Conservation (phyloP, 805 yeast species). For the Myxozyma melibiosi region DNA sequence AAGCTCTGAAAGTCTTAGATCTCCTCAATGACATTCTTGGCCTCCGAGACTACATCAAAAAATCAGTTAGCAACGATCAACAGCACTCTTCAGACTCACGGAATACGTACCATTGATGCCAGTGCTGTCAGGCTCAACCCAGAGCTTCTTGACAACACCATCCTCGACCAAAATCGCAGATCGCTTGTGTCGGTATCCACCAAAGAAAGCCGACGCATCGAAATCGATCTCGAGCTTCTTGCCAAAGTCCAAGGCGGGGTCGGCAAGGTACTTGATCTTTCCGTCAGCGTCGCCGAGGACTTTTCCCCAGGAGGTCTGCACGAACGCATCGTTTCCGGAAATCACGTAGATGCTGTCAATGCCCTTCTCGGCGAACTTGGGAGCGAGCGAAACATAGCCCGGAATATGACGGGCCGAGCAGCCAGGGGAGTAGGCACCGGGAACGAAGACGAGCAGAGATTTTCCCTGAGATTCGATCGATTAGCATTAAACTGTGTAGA, state of each 20-base stretch:
- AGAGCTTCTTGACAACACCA: constrained; percentile 66
- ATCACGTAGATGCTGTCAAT: constrained; percentile 62
- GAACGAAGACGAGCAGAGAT: constrained; percentile 60
- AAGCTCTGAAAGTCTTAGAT: constrained; percentile 26
- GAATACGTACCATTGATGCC: constrained; percentile 56
- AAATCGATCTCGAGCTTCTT: constrained; percentile 64
- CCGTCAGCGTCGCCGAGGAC: constrained; percentile 36
- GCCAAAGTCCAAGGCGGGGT: constrained; percentile 75
- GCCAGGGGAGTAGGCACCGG: constrained; percentile 82
- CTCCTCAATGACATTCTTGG: constrained; percentile 35
- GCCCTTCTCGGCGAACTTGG: constrained; percentile 67
- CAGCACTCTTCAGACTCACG: background rate
- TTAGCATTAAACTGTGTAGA: too few species aligned
- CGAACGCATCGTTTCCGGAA: constrained; percentile 86
- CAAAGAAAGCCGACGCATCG: constrained; percentile 77
- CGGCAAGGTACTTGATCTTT: constrained; percentile 61
- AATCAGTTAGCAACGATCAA: background rate
- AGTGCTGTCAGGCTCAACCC: constrained; percentile 80
- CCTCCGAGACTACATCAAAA: constrained; percentile 17
- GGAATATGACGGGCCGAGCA: constrained; percentile 76
- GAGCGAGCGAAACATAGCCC: constrained; percentile 59
- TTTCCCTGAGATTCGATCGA: constrained; percentile 49
- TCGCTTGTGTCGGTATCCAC: constrained; percentile 73
- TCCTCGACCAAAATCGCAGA: constrained; percentile 75
- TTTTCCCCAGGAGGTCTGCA: constrained; percentile 77